Evolutionary conservation across 192 early-diverging fungal genomes (phyloP).

Genomic region (Geranomyces variabilis): DNA sequence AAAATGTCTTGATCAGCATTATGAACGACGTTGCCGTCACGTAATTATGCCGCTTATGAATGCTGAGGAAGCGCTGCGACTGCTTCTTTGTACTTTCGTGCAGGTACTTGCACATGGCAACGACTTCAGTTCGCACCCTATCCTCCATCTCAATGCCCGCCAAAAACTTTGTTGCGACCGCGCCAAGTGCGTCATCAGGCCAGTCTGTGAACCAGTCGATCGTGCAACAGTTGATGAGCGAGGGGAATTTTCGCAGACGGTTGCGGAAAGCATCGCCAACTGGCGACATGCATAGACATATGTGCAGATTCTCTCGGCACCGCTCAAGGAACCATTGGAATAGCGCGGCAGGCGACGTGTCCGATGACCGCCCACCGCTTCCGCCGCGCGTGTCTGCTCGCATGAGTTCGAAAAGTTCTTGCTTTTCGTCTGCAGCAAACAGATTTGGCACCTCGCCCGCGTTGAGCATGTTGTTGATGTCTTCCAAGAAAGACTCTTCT

Average conservation of each 20-base stretch:
- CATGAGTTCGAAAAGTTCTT: slow-evolving; percentile 63
- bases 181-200: slow-evolving; percentile 63
- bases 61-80: slow-evolving; percentile 50
- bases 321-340: slow-evolving; percentile 57
- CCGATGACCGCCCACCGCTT: slow-evolving; percentile 31
- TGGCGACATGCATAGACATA: slow-evolving; percentile 61
- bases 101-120: slow-evolving; percentile 64
- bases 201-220: slow-evolving; percentile 69
- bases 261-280: slow-evolving; percentile 65
- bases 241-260: slow-evolving; percentile 60
- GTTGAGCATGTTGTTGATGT: slow-evolving; percentile 67
- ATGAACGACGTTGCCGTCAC: slow-evolving; percentile 66
- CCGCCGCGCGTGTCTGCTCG: slow-evolving; percentile 39
- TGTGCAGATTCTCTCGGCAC: slow-evolving; percentile 62
- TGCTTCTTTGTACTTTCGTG: slow-evolving; percentile 57
- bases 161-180: slow-evolving; percentile 61
- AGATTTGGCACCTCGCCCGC: slow-evolving; percentile 65
- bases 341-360: slow-evolving; percentile 51
- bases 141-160: slow-evolving; percentile 56
- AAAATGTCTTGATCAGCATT: slow-evolving; percentile 62
- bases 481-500: slow-evolving; percentile 63
- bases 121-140: slow-evolving; percentile 47
- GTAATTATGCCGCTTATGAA: slow-evolving; percentile 58
- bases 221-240: slow-evolving; percentile 64
- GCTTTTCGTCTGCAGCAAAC: slow-evolving; percentile 60